Conservation (phyloP, 352 stramenopile genomes). For the Globisporangium paddicum region DNA sequence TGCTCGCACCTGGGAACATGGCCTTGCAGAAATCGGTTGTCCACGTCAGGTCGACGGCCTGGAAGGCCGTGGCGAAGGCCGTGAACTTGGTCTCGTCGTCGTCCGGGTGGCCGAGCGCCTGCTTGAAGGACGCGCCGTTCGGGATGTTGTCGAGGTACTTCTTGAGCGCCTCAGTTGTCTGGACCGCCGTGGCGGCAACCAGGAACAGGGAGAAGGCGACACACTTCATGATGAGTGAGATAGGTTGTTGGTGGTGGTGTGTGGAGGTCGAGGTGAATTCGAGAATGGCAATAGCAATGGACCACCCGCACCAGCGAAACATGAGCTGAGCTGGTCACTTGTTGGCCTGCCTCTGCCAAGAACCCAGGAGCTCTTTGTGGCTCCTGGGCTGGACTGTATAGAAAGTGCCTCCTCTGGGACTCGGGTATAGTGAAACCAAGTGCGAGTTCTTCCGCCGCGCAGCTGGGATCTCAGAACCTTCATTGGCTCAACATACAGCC, state of each 20-base stretch:
- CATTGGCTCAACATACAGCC: neutral
- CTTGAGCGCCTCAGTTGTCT: slow-evolving; percentile 44
- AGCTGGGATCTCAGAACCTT: neutral
- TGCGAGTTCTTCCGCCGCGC: neutral
- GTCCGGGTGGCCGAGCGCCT: slow-evolving; percentile 30
- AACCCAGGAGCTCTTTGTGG: neutral
- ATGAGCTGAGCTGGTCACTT: no score
- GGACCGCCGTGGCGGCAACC: slow-evolving; percentile 71
- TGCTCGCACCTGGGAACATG: slow-evolving; percentile 29
- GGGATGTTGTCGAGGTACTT: slow-evolving; percentile 31
- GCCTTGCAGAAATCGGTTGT: slow-evolving; percentile 23
- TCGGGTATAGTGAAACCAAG: neutral
- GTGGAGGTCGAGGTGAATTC: slow-evolving; percentile 5
- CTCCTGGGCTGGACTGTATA: neutral
- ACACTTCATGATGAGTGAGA: slow-evolving; percentile 77
- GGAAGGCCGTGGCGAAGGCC: slow-evolving; percentile 16
- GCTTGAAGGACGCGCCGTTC: slow-evolving; percentile 32
- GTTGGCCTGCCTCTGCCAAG: neutral
- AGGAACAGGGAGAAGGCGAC: slow-evolving; percentile 69
- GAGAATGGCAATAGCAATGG: no score
- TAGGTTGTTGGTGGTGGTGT: slow-evolving; percentile 1
- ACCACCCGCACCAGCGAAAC: no score
- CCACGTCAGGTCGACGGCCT: slow-evolving; percentile 23
- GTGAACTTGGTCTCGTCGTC: slow-evolving; percentile 22
- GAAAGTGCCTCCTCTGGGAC: neutral